phyloP scores from a whole-genome alignment of 345 rosid genomes.

The Aquilaria yunnanensis region DNA sequence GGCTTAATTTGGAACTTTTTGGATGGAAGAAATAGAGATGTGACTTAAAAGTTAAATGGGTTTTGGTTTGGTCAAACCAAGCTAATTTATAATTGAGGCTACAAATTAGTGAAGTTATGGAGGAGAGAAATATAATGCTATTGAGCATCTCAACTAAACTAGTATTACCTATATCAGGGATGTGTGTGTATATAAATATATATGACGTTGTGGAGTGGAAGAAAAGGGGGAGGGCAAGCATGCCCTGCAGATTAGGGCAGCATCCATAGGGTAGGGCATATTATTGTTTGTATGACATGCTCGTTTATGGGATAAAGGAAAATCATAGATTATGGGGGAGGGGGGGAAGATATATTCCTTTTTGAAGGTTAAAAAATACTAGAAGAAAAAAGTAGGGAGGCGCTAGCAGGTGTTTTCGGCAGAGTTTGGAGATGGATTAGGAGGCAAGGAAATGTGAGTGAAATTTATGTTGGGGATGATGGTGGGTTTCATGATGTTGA shows the following conservation, averaged over 20 bases:
- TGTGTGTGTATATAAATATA: not conserved
- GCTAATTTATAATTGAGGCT: not conserved
- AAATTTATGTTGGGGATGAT: slow-evolving; percentile 16
- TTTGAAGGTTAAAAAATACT: slow-evolving; percentile 9
- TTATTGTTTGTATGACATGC: slow-evolving; percentile 9
- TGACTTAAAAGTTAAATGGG: too few relatives aligned
- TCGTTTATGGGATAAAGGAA: slow-evolving; percentile 16
- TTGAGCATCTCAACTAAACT: too few relatives aligned
- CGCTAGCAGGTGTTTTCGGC: slow-evolving; percentile 22
- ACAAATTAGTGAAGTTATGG: not conserved
- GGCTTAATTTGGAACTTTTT: not conserved
- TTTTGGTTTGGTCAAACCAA: not conserved
- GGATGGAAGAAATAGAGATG: slow-evolving; percentile 5
- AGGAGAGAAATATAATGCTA: not conserved
- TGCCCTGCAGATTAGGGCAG: slow-evolving; percentile 34
- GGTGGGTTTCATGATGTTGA: slow-evolving; percentile 67
- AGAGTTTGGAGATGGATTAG: slow-evolving; percentile 68
- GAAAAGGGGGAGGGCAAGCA: slow-evolving; percentile 12
- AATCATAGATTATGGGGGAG: slow-evolving; percentile 4
- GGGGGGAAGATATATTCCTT: too few relatives aligned
- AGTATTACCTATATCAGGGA: too few relatives aligned
- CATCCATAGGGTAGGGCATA: slow-evolving; percentile 11
- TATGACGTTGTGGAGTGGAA: not conserved
- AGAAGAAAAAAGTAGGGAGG: slow-evolving; percentile 1
- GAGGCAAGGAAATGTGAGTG: slow-evolving; percentile 54